Evolutionary conservation across 345 rosid genomes (phyloP).

Genomic region (Capsella bursapastoris): DNA sequence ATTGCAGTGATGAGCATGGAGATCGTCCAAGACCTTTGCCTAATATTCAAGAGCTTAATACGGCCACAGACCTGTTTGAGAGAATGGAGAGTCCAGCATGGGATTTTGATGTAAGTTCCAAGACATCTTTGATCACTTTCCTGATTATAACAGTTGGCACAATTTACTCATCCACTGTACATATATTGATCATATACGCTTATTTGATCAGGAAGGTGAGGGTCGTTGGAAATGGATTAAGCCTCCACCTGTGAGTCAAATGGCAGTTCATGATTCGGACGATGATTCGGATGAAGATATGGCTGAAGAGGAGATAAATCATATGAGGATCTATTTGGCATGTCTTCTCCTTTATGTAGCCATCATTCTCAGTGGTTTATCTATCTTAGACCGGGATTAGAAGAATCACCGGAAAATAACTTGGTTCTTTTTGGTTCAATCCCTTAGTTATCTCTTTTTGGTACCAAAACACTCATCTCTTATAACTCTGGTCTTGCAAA

Average conservation of each 20-base stretch:
- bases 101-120: constrained; percentile 62
- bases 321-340: background rate
- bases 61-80: constrained; percentile 57
- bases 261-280: background rate
- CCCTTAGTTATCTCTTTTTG: constrained; percentile 9
- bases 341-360: constrained; percentile 20
- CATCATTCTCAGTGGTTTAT: constrained; percentile 12
- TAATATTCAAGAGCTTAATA: constrained; percentile 51
- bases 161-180: background rate
- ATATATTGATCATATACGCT: background rate
- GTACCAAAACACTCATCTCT: constrained; percentile 24
- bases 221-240: constrained; percentile 59
- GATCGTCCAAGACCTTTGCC: constrained; percentile 75
- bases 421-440: constrained; percentile 18
- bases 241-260: constrained; percentile 49
- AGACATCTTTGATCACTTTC: constrained; percentile 53
- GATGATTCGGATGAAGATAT: background rate
- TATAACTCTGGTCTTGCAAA: constrained; percentile 20
- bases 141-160: background rate
- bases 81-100: constrained; percentile 66
- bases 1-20: constrained; percentile 61
- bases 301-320: background rate
- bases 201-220: constrained; percentile 22
- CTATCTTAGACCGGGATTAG: constrained; percentile 27
- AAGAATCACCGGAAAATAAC: constrained; percentile 31